Evolutionary conservation across 2,329 filamentous ascomycete species (phyloP), one percentile per base, ranked within the genome.

Genomic region (Cadophora sp.): DNA sequence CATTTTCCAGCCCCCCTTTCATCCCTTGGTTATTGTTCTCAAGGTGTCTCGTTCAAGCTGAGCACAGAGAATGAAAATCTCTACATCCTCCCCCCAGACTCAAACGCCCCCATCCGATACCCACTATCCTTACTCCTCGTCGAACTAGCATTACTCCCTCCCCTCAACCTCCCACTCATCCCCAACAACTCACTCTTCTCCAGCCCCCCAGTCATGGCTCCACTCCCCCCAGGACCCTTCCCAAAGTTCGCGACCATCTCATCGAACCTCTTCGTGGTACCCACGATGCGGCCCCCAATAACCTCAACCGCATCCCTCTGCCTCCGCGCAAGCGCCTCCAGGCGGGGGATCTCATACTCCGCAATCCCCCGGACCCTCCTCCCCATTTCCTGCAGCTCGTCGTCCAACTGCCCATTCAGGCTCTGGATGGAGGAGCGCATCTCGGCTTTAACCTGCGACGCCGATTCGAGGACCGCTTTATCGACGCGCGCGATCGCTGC

Each of bases 401-500:
- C 69, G 30, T 73, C 71, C 36, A 73, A 65, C 62, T 69, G 65
- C 13, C 59, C 55, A 18, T 64, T 27, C 16, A 67, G 50, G 13
- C 53, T 36, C 9, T 65, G 63, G 22, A 67, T 56, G 18, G 67
- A 66, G n/a, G 70, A 65, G 16, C 62, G 47, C 33, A 73, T 61
- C 22, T 70, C 70, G 7, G 62, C 61, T 65, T 71, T 72, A 0
- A 73, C 59, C 53, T 73, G 70, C 3, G 69, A 68, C 20, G 67
- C 65, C 8, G 71, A 71, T 56, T 72, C 70, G 4, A 73, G 66
- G 18, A 73, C 70, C 24, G 64, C 63, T 53, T 69, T 71, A 27
- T 73, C 71, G 39, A 73, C 68, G 43, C 71, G 67, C 1, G 71
- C 68, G 33, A 73, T 70, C 3, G 71, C 70, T 2, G 71, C 70